phyloP scores from a whole-genome alignment of 805 yeast species.

The Candida tallmaniae region DNA sequence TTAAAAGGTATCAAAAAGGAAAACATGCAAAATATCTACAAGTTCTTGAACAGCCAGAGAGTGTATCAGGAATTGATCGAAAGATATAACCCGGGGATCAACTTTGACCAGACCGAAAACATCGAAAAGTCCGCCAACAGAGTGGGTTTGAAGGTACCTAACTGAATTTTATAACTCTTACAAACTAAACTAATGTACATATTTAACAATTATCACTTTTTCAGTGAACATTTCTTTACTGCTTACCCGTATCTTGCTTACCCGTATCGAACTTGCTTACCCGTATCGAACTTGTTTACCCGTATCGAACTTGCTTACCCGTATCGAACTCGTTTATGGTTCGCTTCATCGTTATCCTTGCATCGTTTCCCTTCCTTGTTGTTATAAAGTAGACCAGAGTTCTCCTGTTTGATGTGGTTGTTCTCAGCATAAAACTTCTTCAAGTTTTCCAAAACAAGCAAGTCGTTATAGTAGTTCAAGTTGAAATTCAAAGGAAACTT shows the following conservation, averaged over 20 bases:
- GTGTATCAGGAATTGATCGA: slow-evolving; percentile 74
- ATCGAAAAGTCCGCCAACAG: slow-evolving; percentile 75
- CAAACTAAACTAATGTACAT: too few relatives aligned
- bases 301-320: too few relatives aligned
- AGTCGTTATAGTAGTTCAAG: slow-evolving; percentile 34
- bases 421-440: slow-evolving; percentile 35
- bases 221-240: too few relatives aligned
- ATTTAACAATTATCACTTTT: too few relatives aligned
- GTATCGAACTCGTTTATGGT: not conserved
- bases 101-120: slow-evolving; percentile 72
- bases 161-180: not conserved
- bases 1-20: slow-evolving; percentile 3
- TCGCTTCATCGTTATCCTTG: slow-evolving; percentile 17
- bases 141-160: slow-evolving; percentile 68
- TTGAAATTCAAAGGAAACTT: slow-evolving; percentile 17
- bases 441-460: slow-evolving; percentile 34
- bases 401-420: slow-evolving; percentile 19
- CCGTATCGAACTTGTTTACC: too few relatives aligned
- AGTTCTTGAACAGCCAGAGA: slow-evolving; percentile 68
- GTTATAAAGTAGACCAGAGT: slow-evolving; percentile 14
- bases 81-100: slow-evolving; percentile 81
- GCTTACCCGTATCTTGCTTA: too few relatives aligned
- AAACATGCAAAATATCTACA: slow-evolving; percentile 54
- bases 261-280: too few relatives aligned
- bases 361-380: slow-evolving; percentile 19